These are phyloP conservation scores for Lojkania enalia DNA, from an alignment of 2,329 filamentous ascomycete species.

Conservation along the genomic window DNA sequence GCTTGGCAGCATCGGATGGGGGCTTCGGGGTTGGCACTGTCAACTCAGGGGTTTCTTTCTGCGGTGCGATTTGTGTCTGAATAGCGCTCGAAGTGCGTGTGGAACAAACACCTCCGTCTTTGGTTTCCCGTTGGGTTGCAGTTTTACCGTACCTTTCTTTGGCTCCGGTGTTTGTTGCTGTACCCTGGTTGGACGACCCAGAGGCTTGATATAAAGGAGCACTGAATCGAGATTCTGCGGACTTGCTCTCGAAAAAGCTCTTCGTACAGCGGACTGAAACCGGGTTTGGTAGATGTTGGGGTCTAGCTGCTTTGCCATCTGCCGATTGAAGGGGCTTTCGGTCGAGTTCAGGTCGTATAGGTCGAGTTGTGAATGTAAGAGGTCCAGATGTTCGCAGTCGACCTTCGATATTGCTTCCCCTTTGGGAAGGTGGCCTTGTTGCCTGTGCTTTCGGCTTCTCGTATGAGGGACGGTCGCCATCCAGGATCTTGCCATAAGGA, in stretches of 20 bases:
- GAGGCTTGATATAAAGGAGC: slow-evolving; percentile 17
- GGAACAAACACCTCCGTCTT: slow-evolving; percentile 7
- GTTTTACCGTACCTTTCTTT: no score
- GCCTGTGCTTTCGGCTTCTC: slow-evolving; percentile 12
- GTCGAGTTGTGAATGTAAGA: slow-evolving; percentile 24
- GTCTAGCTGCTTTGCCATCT: slow-evolving; percentile 6
- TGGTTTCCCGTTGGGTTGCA: not conserved
- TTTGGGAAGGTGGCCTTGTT: slow-evolving; percentile 23
- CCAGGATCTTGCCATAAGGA: slow-evolving; percentile 36
- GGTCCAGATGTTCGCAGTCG: slow-evolving; percentile 22
- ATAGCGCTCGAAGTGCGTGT: slow-evolving; percentile 6
- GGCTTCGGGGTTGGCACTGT: slow-evolving; percentile 11
- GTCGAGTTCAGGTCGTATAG: slow-evolving; percentile 16
- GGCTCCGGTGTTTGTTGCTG: no score
- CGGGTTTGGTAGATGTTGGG: slow-evolving; percentile 16
- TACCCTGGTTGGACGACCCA: no score
- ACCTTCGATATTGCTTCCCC: slow-evolving; percentile 24
- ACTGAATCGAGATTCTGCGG: slow-evolving; percentile 16
- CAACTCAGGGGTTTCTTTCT: slow-evolving; percentile 8
- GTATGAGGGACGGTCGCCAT: slow-evolving; percentile 26
- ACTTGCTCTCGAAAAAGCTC: slow-evolving; percentile 35
- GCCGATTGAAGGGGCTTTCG: slow-evolving; percentile 9
- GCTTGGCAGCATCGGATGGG: slow-evolving; percentile 12
- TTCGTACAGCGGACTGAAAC: slow-evolving; percentile 32
- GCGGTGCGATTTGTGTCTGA: not conserved